Base-by-base conservation (phyloP, 1,284 basidiomycete species). In the Ganoderma lingzhi region DNA sequence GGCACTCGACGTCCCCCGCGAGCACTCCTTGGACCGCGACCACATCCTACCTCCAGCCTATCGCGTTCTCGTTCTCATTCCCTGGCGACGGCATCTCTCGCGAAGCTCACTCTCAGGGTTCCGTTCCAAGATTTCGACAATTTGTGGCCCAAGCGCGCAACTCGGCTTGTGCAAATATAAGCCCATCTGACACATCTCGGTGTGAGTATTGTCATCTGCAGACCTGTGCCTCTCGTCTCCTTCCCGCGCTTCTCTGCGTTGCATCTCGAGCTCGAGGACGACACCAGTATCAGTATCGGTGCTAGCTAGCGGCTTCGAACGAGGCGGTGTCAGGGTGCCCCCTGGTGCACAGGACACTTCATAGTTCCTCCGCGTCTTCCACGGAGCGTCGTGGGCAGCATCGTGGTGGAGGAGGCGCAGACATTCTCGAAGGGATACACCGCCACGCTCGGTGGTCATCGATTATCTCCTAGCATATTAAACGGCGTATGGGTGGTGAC, bases 381-480 rank as follows among this genome's bases (percentile, higher is more conserved):
- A n/a, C 58, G 35, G 32, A 42, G 37, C 58, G 41, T 60, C 58
- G 58, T 23, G 58, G 58, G 12, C 35, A 41, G 37, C 37, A 23
- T 60, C 37, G 30, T 42, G 39, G 58, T 17, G 35, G 58, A 30
- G n/a, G 44, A 37, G 56, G 62, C 65, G 65, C 67, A 67, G 67
- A 63, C 53, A 48, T 62, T 58, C 59, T 55, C 61, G 65, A 65
- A 60, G 53, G 44, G 51, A 42, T 45, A 67, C 71, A 73, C 71
- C 28, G 71, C 71, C 71, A 67, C 71, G 19, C 48, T 51, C 42
- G n/a, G 39, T 23, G 55, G 39, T 48, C 63, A 70, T 69, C 71
- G 69, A 70, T 70, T 56, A 68, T 64, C 63, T 56, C 28, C 56
- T 60, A 64, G 69, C 56, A 62, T 73, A 67, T 73, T 73, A 73